A percentile compares a stretch with the other conserved stretches of the same genome.
Conservation (phyloP, 2,329 filamentous ascomycete species). For the Stylonectria norvegica region DNA sequence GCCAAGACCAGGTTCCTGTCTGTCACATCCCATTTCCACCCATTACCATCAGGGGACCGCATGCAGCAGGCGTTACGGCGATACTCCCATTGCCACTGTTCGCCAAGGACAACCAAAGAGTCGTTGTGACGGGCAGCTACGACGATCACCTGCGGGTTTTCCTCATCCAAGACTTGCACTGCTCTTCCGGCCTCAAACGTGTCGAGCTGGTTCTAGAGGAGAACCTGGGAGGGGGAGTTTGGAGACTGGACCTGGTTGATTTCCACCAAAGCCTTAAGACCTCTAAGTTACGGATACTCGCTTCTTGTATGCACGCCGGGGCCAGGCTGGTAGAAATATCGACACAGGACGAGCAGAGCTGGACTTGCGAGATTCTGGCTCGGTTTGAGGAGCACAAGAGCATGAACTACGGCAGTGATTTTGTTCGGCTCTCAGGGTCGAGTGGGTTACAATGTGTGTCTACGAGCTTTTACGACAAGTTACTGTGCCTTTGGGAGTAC, state of each 20-base stretch:
- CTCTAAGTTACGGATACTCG: constrained; percentile 56
- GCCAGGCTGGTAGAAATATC: constrained; percentile 58
- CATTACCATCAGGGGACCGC: constrained; percentile 43
- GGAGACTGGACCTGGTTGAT: constrained; percentile 69
- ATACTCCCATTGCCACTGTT: constrained; percentile 65
- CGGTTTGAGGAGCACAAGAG: constrained; percentile 83
- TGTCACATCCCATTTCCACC: constrained; percentile 25
- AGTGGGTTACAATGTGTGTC: constrained; percentile 52
- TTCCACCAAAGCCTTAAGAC: constrained; percentile 23
- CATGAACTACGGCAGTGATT: constrained; percentile 91
- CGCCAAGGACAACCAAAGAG: constrained; percentile 41
- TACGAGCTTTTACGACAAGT: constrained; percentile 73
- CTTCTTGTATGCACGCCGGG: constrained; percentile 93
- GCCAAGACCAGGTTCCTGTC: constrained; percentile 8
- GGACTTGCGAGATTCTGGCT: constrained; percentile 62
- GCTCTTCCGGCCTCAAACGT: constrained; percentile 39
- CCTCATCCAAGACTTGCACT: constrained; percentile 41
- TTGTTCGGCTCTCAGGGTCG: constrained; percentile 40
- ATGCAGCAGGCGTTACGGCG: constrained; percentile 82
- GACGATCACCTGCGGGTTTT: constrained; percentile 78
- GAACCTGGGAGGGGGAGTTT: constrained; percentile 77
- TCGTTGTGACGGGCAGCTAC: constrained; percentile 85
- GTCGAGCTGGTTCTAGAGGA: constrained; percentile 57
- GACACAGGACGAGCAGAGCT: constrained; percentile 39
- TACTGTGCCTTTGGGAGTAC: constrained; percentile 64